phyloP scores from a whole-genome alignment of 2,329 filamentous ascomycete genomes.

The Talaromyces verruculosus region DNA sequence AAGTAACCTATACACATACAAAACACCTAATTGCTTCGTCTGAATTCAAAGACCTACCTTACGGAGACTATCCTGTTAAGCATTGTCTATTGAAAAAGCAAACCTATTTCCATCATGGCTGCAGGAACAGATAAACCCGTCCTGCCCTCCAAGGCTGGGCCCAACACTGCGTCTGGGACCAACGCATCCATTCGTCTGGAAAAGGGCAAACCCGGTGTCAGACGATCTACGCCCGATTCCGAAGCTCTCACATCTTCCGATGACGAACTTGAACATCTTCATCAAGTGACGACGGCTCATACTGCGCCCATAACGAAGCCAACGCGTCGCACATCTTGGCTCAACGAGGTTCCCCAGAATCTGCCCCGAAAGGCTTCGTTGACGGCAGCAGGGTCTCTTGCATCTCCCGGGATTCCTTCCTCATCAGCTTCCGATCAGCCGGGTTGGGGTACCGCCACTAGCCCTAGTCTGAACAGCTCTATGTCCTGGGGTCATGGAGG shows the following conservation, averaged over 20 bases:
- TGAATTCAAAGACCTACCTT: background rate
- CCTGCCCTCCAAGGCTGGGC: slow-evolving; percentile 15
- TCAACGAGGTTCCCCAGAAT: slow-evolving; percentile 74
- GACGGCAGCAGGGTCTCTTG: slow-evolving; percentile 69
- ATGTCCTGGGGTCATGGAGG: slow-evolving; percentile 49
- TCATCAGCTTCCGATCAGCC: slow-evolving; percentile 70
- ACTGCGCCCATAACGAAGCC: slow-evolving; percentile 59
- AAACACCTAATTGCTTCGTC: background rate
- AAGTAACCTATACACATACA: slow-evolving; percentile 3
- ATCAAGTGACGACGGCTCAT: slow-evolving; percentile 52
- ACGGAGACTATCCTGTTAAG: background rate
- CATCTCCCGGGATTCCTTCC: slow-evolving; percentile 73
- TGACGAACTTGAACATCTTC: slow-evolving; percentile 74
- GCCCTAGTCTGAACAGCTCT: slow-evolving; percentile 40
- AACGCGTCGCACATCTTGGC: slow-evolving; percentile 74
- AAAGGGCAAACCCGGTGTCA: slow-evolving; percentile 66
- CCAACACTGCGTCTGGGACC: slow-evolving; percentile 47
- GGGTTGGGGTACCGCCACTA: slow-evolving; percentile 43
- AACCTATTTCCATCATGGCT: slow-evolving; percentile 4
- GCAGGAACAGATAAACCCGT: slow-evolving; percentile 15
- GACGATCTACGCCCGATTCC: slow-evolving; percentile 88
- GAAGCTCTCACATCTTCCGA: slow-evolving; percentile 92
- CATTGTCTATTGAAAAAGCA: background rate
- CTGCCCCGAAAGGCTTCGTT: slow-evolving; percentile 75
- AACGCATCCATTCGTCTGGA: slow-evolving; percentile 69